Evolutionary conservation across 2,329 filamentous ascomycete genomes (phyloP).

Genomic region (Aureobasidium sp.): DNA sequence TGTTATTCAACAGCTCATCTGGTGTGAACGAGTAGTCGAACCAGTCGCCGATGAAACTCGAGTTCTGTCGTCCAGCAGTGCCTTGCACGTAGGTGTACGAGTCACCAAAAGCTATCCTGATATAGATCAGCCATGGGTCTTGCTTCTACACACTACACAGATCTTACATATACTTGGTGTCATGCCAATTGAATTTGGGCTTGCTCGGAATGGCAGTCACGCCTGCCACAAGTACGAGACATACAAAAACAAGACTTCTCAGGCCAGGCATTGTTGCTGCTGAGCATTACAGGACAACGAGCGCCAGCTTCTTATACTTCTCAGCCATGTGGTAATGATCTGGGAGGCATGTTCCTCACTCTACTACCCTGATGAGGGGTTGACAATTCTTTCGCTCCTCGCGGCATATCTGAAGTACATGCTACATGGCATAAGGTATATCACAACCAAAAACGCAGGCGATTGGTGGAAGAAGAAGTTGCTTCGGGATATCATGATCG

Average conservation of each 20-base stretch:
- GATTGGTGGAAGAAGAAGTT: slow-evolving; percentile 5
- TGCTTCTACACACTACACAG: not conserved
- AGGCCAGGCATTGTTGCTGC: not conserved
- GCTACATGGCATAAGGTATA: not conserved
- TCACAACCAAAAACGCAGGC: not conserved
- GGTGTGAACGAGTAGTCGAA: slow-evolving; percentile 42
- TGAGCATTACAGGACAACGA: too few relatives aligned
- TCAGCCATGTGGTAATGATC: not conserved
- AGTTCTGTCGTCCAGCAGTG: slow-evolving; percentile 44
- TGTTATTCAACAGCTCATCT: slow-evolving; percentile 37
- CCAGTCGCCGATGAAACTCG: slow-evolving; percentile 49
- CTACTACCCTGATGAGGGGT: not conserved
- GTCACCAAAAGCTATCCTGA: slow-evolving; percentile 43
- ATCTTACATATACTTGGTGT: slow-evolving; percentile 16
- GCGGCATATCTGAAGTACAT: not conserved
- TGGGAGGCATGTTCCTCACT: not conserved
- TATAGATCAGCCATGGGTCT: not conserved
- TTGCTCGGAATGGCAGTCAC: slow-evolving; percentile 14
- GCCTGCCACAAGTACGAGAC: not conserved
- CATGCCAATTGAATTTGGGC: slow-evolving; percentile 15
- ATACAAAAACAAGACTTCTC: not conserved
- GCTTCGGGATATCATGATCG: not conserved
- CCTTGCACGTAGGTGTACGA: slow-evolving; percentile 50
- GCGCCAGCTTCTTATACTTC: not conserved
- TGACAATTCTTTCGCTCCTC: not conserved